Percentiles rank a stretch among this genome's conserved stretches.
These are phyloP conservation scores for Haemoproteus tartakovskyi DNA, from an alignment of 169 alveolate species.

Conservation along the genomic window DNA sequence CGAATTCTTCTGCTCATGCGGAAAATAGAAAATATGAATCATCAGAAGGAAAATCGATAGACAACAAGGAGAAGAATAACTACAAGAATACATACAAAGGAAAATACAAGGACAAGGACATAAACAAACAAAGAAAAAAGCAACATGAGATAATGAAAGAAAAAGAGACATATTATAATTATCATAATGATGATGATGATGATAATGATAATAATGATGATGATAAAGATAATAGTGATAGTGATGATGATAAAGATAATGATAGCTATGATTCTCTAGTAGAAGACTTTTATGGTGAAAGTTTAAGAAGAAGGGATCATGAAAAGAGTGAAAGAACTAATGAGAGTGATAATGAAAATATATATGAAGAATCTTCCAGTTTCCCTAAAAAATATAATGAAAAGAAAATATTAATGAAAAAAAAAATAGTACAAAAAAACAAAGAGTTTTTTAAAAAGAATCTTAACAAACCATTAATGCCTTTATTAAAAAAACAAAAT, in stretches of 20 bases:
- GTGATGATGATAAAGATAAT: conserved; percentile 4
- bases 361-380: not conserved
- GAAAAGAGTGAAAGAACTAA: not conserved
- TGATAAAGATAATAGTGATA: not conserved
- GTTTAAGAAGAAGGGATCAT: not conserved
- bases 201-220: not conserved
- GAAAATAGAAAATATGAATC: no score
- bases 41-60: not conserved
- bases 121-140: not conserved
- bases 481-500: conserved; percentile 32
- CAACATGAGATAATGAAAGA: not conserved
- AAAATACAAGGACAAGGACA: not conserved
- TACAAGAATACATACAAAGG: no score
- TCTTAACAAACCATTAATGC: conserved; percentile 39
- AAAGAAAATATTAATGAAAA: conserved; percentile 1
- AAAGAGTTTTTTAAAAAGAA: conserved; percentile 25
- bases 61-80: no score
- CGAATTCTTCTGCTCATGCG: no score
- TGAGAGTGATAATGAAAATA: not conserved
- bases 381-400: not conserved
- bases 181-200: not conserved
- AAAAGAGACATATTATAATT: not conserved
- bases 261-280: conserved; percentile 60
- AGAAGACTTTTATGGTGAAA: conserved; percentile 42
- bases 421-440: conserved; percentile 44